Evolutionary conservation across 75 land plant species (phyloP), one percentile per base, ranked within the genome.

Genomic region (Cryptomeria japonica): DNA sequence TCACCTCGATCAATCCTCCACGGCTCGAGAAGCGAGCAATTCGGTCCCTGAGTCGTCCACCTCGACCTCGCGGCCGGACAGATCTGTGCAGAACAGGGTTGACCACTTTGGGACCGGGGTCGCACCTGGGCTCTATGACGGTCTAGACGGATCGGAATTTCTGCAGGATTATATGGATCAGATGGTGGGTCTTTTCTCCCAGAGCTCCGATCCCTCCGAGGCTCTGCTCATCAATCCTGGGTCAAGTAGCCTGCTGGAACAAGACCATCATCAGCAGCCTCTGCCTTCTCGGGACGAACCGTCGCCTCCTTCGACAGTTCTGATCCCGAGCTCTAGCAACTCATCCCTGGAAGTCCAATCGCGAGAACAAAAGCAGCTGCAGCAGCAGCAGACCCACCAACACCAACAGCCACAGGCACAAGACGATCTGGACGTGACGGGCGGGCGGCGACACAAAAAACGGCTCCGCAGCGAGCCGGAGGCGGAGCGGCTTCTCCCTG

Each of bases 21-120:
- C 84, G 51, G 84, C 15, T 82, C 84, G 84, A 25, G 84, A 82
- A n/a, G 32, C 84, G 84, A 82, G 53, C 84, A 82, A 44, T 82
- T 82, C 86, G 41, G 12, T 85, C 13, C 86, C 86, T 18, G 86
- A 85, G 56, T 85, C 86, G 0, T 85, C 86, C 2, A 85, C 86
- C 38, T 85, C 86, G n/a, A 85, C 84, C 5, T 82, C 84, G 5
- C 28, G 42, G 31, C 44, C 49, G 5, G 34, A n/a, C 84, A 80
- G 83, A 80, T 80, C 83, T 42, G 49, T 25, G n/a, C 83, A 39
- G 3, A 3, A 80, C 22, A 42, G 47, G 47, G 1, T 80, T 25
- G 47, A 80, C 39, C 31, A 28, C 16, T 44, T 41, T 6, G 51
- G 11, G n/a, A 44, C 3, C 31, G 83, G 49, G 28, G 76, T 10